These are phyloP conservation scores for Phytopythium montanum DNA, from an alignment of 352 stramenopile species.

Conservation along the genomic window DNA sequence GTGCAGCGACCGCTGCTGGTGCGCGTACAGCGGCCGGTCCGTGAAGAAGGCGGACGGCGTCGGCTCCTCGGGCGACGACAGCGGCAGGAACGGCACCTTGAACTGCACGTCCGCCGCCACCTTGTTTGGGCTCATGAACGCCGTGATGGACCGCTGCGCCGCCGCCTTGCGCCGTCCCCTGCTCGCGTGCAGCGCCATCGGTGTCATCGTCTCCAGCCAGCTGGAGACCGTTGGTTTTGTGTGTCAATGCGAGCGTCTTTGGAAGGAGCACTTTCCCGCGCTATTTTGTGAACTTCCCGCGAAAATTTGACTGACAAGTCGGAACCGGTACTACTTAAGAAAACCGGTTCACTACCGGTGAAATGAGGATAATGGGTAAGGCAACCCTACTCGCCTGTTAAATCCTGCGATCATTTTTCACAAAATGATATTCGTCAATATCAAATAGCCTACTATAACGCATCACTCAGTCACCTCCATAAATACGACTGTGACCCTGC, in stretches of 20 bases:
- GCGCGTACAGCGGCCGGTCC: conserved; percentile 58
- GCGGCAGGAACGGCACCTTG: conserved; percentile 81
- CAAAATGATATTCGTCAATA: no score
- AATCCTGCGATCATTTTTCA: no score
- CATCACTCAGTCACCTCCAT: no score
- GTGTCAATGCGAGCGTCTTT: not conserved
- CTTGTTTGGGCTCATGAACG: conserved; percentile 40
- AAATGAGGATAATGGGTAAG: no score
- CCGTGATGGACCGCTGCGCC: conserved; percentile 49
- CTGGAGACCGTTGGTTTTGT: no score
- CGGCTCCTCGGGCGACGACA: conserved; percentile 56
- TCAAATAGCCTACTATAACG: no score
- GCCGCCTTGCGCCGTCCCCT: conserved; percentile 5
- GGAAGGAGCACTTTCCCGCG: not conserved
- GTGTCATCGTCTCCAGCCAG: not conserved
- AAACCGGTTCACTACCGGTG: not conserved
- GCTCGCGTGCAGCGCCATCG: not conserved
- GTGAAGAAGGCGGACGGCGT: conserved; percentile 52
- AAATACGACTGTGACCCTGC: no score
- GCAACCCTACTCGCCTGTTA: no score
- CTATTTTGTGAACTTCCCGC: not conserved
- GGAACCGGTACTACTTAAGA: not conserved
- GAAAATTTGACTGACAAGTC: not conserved
- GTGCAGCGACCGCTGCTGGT: conserved; percentile 82
- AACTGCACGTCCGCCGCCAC: conserved; percentile 68